These are phyloP conservation scores for Russula compacta DNA, from an alignment of 768 basidiomycete species.

Conservation along the genomic window DNA sequence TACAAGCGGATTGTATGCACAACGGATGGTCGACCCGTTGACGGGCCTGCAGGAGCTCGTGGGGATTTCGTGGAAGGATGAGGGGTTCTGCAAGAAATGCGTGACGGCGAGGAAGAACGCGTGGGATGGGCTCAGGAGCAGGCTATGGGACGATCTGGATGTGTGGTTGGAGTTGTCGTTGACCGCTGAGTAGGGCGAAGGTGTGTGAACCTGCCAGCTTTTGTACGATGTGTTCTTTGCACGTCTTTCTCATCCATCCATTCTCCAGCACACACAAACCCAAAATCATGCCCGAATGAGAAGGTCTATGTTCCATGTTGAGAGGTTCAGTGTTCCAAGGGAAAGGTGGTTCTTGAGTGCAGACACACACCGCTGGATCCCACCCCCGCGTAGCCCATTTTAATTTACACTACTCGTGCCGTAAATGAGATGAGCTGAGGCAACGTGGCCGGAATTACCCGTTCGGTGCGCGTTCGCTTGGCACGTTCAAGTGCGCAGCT, in stretches of 20 bases:
- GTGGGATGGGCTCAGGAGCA: constrained; percentile 24
- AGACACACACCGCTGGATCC: too few species aligned
- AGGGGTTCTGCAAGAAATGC: constrained; percentile 32
- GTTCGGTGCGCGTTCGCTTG: too few species aligned
- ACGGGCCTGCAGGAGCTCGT: constrained; percentile 29
- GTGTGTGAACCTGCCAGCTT: background rate
- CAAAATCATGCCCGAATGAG: background rate
- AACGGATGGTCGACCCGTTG: constrained; percentile 29
- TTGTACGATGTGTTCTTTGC: background rate
- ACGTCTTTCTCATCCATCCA: background rate
- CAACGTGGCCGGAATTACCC: too few species aligned
- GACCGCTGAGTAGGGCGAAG: background rate
- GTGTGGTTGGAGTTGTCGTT: constrained; percentile 14
- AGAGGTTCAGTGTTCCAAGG: too few species aligned
- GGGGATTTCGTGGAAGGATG: constrained; percentile 24
- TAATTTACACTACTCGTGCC: too few species aligned
- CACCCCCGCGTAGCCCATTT: too few species aligned
- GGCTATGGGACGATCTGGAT: constrained; percentile 13
- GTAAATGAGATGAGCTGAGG: too few species aligned
- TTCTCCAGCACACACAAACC: background rate
- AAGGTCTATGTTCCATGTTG: background rate
- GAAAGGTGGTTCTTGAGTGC: too few species aligned
- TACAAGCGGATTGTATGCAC: constrained; percentile 23
- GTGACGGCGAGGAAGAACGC: constrained; percentile 23
- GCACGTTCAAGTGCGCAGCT: too few species aligned